phyloP scores from a whole-genome alignment of 257 asterid genomes.

The Penstemon davidsonii region DNA sequence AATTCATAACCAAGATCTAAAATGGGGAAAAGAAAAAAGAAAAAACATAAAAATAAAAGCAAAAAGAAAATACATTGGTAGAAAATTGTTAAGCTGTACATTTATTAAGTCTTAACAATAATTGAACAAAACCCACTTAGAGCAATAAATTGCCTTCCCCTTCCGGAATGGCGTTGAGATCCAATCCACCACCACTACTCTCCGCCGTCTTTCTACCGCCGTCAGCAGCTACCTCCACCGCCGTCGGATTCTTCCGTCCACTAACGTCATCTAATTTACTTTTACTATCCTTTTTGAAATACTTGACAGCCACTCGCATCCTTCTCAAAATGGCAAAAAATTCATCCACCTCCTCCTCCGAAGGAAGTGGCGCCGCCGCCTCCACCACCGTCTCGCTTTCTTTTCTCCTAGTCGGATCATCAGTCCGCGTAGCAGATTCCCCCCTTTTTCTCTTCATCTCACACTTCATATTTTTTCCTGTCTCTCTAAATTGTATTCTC shows the following conservation, averaged over 20 bases:
- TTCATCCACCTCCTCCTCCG: constrained; percentile 69
- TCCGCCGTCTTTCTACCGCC: constrained; percentile 16
- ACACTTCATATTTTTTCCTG: too few relatives aligned
- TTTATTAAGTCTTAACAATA: too few relatives aligned
- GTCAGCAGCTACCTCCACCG: not conserved
- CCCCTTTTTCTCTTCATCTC: too few relatives aligned
- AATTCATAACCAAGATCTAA: too few relatives aligned
- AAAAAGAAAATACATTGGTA: too few relatives aligned
- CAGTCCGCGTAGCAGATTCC: too few relatives aligned
- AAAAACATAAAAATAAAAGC: too few relatives aligned
- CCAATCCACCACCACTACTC: constrained; percentile 21
- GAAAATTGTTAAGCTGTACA: too few relatives aligned
- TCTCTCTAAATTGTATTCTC: too few relatives aligned
- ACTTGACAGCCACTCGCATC: constrained; percentile 50
- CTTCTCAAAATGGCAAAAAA: constrained; percentile 54
- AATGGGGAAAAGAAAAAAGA: too few relatives aligned
- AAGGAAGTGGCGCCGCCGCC: constrained; percentile 27
- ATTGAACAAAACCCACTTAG: too few relatives aligned
- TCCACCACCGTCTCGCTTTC: not conserved
- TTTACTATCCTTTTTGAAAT: constrained; percentile 38
- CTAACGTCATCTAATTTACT: constrained; percentile 5
- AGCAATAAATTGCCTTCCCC: constrained; percentile 6
- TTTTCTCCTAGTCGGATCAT: too few relatives aligned
- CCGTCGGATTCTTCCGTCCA: constrained; percentile 7
- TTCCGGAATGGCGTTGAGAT: constrained; percentile 43